A percentile compares a stretch with the other conserved stretches of the same genome.
phyloP scores from a whole-genome alignment of 305 asterid species.

The Fraxinus nigra region DNA sequence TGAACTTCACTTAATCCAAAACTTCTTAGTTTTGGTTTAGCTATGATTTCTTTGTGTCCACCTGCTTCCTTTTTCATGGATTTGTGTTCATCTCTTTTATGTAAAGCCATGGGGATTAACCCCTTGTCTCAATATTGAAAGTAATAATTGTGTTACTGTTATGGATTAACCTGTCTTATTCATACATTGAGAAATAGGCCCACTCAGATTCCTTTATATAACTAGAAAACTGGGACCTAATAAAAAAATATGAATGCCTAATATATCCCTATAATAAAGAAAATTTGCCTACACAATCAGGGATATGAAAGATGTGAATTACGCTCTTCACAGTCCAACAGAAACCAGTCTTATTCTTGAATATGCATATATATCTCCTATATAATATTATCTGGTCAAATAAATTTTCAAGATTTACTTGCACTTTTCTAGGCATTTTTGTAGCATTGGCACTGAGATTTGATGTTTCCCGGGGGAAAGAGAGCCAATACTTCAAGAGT shows the following conservation, averaged over 20 bases:
- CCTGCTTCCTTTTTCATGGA: neutral
- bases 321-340: neutral
- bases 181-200: neutral
- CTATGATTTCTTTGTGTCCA: neutral
- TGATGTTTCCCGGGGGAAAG: conserved; percentile 86
- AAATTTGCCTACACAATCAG: neutral
- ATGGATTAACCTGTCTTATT: neutral
- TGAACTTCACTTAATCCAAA: conserved; percentile 9
- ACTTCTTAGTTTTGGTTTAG: neutral
- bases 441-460: conserved; percentile 91
- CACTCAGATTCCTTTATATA: neutral
- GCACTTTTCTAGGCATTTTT: conserved; percentile 68
- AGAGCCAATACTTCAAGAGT: conserved; percentile 75
- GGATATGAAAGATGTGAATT: neutral
- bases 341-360: neutral
- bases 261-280: neutral
- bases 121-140: neutral
- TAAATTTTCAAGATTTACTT: conserved; percentile 3
- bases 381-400: neutral
- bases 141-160: neutral
- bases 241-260: neutral
- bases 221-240: neutral
- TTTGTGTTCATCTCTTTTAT: neutral
- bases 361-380: neutral
- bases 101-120: neutral